A percentile compares a stretch with the other conserved stretches of the same genome.
Conservation (phyloP, 805 yeast species). For the Nakazawaea pomicola region DNA sequence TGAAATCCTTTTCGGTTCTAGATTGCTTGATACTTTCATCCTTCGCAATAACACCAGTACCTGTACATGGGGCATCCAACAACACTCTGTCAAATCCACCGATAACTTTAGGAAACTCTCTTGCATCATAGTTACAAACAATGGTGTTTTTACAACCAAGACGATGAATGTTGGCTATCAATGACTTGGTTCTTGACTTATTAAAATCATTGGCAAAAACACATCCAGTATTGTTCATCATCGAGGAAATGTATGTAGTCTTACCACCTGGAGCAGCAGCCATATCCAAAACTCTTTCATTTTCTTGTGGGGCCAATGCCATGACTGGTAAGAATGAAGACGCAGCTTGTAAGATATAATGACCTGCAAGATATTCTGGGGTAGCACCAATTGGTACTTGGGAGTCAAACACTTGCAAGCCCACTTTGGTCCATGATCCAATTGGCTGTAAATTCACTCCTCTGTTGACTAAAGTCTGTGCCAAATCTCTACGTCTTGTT, state of each 20-base stretch:
- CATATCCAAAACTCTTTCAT: constrained; percentile 95
- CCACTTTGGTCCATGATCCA: constrained; percentile 98
- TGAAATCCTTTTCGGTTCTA: constrained; percentile 93
- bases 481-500: constrained; percentile 92
- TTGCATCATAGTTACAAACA: constrained; percentile 96
- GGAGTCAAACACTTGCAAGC: constrained; percentile 93
- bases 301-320: constrained; percentile 97
- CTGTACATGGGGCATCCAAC: constrained; percentile 98
- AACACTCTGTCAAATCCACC: constrained; percentile 96
- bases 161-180: constrained; percentile 96
- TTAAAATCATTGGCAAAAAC: constrained; percentile 97
- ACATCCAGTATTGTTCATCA: constrained; percentile 97
- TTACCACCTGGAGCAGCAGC: constrained; percentile 99
- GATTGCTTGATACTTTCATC: constrained; percentile 91
- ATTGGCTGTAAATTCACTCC: constrained; percentile 97
- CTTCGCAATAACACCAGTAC: constrained; percentile 98
- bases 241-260: constrained; percentile 88
- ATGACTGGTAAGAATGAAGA: constrained; percentile 95
- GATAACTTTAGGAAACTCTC: constrained; percentile 96
- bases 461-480: constrained; percentile 89
- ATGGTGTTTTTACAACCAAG: constrained; percentile 94
- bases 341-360: constrained; percentile 96
- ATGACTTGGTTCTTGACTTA: constrained; percentile 91
- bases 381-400: constrained; percentile 99
- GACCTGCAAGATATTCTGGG: constrained; percentile 97